Base-by-base conservation (phyloP, 495 filamentous ascomycete genomes). In the Annulohypoxylon bovei region DNA sequence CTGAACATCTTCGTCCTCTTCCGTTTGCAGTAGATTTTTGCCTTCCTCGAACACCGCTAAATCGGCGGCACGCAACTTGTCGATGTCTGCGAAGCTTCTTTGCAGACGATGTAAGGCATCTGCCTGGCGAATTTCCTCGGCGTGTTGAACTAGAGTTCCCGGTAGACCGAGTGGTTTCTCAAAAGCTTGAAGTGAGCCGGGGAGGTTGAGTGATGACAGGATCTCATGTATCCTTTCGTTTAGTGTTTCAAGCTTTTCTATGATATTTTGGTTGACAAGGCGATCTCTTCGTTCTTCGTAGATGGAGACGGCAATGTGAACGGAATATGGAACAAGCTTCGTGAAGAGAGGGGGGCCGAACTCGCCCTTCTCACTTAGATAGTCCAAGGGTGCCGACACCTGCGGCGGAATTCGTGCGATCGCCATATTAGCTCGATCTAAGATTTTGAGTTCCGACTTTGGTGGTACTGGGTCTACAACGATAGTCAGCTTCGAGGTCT, bases 131-230 rank as follows among this genome's bases (percentile, higher is more conserved):
- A 99, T 90, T 73, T 98, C 95, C 71, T 99, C 96, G 7, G 95
- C 95, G 73, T 98, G 95, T 9, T 94, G 90, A 7, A 92, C 86
- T 3, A 99, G 79, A 0, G 87, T 90, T 6, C 92, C 91, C 0
- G 95, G 95, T n/a, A 99, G 80, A 0, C 95, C 95, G 0, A 99
- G 86, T 0, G 95, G 95, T 73, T 97, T 99, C 71, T 99, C 95
- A 0, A 99, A 84, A 0, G 96, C 95, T 76, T 98, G 96, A 2
- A 99, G 80, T 1, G 94, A 97, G 1, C 95, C 95, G 0, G 95
- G 95, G 0, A 99, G 86, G 68, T 97, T 97, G 12, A 98, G 81
- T 8, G 90, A 92, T 33, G 91, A 89, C 23, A 98, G 79, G 4
- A 93, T 84, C 77, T 96, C 92, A 72, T 96, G 89, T 7, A 98